phyloP scores from a whole-genome alignment of 495 filamentous ascomycete species.

The Penicillium riverlandense region DNA sequence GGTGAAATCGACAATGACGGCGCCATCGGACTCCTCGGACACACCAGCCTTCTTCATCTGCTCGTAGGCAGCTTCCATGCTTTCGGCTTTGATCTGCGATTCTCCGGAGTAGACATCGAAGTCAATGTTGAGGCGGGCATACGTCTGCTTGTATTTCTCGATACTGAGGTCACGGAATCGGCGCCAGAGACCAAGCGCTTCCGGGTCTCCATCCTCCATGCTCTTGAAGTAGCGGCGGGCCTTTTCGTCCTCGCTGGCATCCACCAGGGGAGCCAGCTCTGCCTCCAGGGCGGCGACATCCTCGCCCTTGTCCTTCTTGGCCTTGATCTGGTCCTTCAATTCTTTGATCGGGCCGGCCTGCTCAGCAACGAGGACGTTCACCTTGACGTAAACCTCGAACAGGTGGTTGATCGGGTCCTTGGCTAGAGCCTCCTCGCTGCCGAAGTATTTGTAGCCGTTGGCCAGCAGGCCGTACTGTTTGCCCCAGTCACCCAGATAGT shows the following conservation, averaged over 20 bases:
- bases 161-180: slow-evolving; percentile 89
- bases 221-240: slow-evolving; percentile 80
- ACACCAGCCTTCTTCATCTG: slow-evolving; percentile 65
- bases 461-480: slow-evolving; percentile 68
- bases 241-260: slow-evolving; percentile 55
- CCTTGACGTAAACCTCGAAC: slow-evolving; percentile 62
- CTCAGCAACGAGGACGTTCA: slow-evolving; percentile 46
- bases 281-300: slow-evolving; percentile 38
- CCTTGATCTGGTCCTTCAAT: slow-evolving; percentile 46
- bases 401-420: slow-evolving; percentile 63
- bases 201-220: slow-evolving; percentile 76
- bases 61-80: slow-evolving; percentile 60
- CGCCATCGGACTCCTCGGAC: slow-evolving; percentile 77
- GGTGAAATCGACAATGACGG: slow-evolving; percentile 79
- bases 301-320: slow-evolving; percentile 43
- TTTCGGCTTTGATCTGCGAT: slow-evolving; percentile 78
- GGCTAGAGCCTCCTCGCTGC: slow-evolving; percentile 51
- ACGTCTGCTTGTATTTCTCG: slow-evolving; percentile 72
- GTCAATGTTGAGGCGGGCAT: slow-evolving; percentile 79
- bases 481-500: slow-evolving; percentile 75
- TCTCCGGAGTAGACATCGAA: slow-evolving; percentile 95
- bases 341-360: slow-evolving; percentile 51
- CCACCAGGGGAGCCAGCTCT: slow-evolving; percentile 45
- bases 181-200: slow-evolving; percentile 74
- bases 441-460: slow-evolving; percentile 58